Base-by-base conservation (phyloP, 331 rosid species). In the Rhamnella rubrinervis region DNA sequence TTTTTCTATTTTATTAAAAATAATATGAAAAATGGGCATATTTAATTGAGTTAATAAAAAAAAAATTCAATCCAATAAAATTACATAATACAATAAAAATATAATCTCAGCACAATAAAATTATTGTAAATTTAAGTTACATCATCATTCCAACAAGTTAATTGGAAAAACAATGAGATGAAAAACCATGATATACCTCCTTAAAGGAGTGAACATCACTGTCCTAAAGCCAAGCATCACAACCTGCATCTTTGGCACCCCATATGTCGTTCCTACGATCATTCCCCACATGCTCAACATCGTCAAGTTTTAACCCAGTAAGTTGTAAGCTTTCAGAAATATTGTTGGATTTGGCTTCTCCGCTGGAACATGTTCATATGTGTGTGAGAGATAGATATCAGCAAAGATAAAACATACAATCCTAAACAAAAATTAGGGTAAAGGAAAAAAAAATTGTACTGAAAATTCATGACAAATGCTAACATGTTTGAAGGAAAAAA, bases 201-300 rank as follows among this genome's bases (percentile, higher is more conserved):
- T 71, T 78, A 65, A 91, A 91, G 77, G 98, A 88, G 81, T 85
- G 82, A 75, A 93, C 97, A 77, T 93, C 98, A 68, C 87, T 88
- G 74, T 97, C 98, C 97, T 97, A 93, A 77, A 91, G 98, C 97
- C 88, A 91, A 70, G 96, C 98, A 83, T 93, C 98, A 74, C 98
- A 93, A 55, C 98, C 98, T 23, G 98, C 98, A 85, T 87, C 98
- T 89, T 97, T 84, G 8, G 97, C 98, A 63, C 98, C 98, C 98
- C 98, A 91, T 77, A 93, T 47, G 61, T 93, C 97, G 60, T 93
- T 93, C 61, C 98, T 85, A 21, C 97, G 92, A 78, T 93, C 97
- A 75, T 91, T 97, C 60, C 98, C 97, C 6, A 93, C 89, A 58
- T 93, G 98, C 72, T 91, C 92, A 67, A 86, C 97, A 64, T 91